phyloP scores from a whole-genome alignment of 805 yeast genomes.

The Ascoidea asiatica region DNA sequence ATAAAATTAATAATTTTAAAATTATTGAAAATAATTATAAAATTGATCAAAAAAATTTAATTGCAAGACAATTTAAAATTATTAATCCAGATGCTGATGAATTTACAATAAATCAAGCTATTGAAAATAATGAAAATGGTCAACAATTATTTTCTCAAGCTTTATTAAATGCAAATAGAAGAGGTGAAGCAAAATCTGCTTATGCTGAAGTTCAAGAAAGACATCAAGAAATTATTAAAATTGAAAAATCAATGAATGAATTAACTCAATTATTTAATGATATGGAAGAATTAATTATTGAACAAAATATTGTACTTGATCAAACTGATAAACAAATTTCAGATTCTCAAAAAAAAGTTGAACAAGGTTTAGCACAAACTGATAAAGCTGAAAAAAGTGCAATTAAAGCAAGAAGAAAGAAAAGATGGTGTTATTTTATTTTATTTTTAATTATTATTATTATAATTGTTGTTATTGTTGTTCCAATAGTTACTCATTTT shows the following conservation, averaged over 20 bases:
- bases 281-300: conserved; percentile 91
- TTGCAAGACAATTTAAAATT: conserved; percentile 83
- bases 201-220: conserved; percentile 91
- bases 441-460: conserved; percentile 42
- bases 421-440: conserved; percentile 68
- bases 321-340: conserved; percentile 71
- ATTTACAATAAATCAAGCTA: conserved; percentile 71
- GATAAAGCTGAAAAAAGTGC: conserved; percentile 82
- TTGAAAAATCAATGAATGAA: conserved; percentile 92
- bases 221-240: conserved; percentile 86
- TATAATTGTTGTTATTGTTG: conserved; percentile 42
- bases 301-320: conserved; percentile 81
- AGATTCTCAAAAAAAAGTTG: conserved; percentile 80
- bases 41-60: conserved; percentile 72
- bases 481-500: neutral
- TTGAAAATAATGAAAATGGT: conserved; percentile 70
- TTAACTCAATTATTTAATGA: conserved; percentile 88
- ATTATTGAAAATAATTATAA: conserved; percentile 76
- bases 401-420: conserved; percentile 79
- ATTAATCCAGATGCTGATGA: conserved; percentile 79
- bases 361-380: conserved; percentile 89
- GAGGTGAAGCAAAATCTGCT: conserved; percentile 91
- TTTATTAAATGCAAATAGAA: conserved; percentile 67
- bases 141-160: conserved; percentile 96
- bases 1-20: conserved; percentile 76